Evolutionary conservation across 352 stramenopile species (phyloP).

Genomic region (Hyphochytrium catenoides): DNA sequence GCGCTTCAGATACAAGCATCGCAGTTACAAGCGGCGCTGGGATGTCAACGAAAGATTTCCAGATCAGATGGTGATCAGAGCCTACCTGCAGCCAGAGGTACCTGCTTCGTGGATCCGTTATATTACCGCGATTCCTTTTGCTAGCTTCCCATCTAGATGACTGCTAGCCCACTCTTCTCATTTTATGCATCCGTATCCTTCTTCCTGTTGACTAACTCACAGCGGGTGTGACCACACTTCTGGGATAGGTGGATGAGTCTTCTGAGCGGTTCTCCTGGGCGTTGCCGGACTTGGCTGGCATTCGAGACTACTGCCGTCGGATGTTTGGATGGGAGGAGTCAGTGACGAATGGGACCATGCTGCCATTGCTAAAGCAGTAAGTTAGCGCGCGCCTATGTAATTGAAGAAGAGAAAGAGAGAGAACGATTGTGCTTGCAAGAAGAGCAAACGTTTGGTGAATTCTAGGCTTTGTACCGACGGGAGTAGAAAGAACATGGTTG

Average conservation of each 20-base stretch:
- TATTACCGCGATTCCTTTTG: too few relatives aligned
- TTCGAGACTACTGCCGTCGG: constrained; percentile 61
- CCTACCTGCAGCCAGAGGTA: constrained; percentile 75
- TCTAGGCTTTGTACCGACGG: too few relatives aligned
- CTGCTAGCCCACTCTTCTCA: not conserved
- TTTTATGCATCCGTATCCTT: not conserved
- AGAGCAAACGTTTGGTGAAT: constrained; percentile 18
- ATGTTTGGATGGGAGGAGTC: constrained; percentile 76
- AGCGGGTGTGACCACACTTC: constrained; percentile 1
- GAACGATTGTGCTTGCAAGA: constrained; percentile 19
- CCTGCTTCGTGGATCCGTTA: too few relatives aligned
- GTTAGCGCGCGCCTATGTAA: too few relatives aligned
- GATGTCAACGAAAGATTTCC: constrained; percentile 77
- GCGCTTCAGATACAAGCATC: constrained; percentile 74
- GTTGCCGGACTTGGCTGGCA: constrained; percentile 49
- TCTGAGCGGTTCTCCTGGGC: constrained; percentile 74
- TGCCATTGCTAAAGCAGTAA: constrained; percentile 68
- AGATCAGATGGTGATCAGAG: constrained; percentile 64
- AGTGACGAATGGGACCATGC: constrained; percentile 63
- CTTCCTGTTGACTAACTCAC: constrained; percentile 9
- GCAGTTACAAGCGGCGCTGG: constrained; percentile 67
- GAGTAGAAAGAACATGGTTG: too few relatives aligned
- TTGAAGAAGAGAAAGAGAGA: constrained; percentile 14
- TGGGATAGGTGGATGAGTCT: constrained; percentile 42
- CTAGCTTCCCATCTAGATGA: constrained; percentile 9